Base-by-base conservation (phyloP, 305 asterid genomes). In the Plantago lanceolata region DNA sequence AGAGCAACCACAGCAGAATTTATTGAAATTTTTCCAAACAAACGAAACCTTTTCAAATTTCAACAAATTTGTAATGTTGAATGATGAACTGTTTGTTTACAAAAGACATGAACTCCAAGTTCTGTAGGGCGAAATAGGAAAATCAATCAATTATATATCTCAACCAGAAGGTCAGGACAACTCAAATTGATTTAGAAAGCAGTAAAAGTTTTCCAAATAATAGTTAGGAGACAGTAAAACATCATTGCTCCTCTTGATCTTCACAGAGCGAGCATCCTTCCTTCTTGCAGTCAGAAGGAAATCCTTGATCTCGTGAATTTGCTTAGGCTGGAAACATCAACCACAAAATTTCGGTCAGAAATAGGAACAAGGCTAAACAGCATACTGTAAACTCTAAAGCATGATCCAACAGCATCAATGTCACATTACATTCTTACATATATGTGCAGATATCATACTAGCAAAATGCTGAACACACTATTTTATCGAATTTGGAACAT, bases 301-400 rank as follows among this genome's bases (percentile, higher is more conserved):
- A 50, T 78, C 79, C 71, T 78, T 78, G 73, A 78, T 78, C 77
- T 78, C 79, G 1, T 78, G 73, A 57, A 78, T 78, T 78, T 78
- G 83, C 75, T 78, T 78, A 68, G 80, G 83, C 83, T 74, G 68
- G 9, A 45, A 29, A 62, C 21, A 45, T 35, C 54, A 48, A 65
- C 19, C 33, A 19, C 19, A 45, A 51, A 31, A 9, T 51, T 26
- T 49, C 7, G 6, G 19, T 19, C 18, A 49, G 11, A 18, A 19
- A 1, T 17, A 49, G 13, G 7, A 33, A 33, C 40, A 33, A 33
- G 28, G 28, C 1, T 24, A 24, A 24, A 24, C 28, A 24, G 3
- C 28, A 24, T 24, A 5, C 40, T 4, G 5, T 5, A 5, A 33
- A 33, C 6, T 33, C 40, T 2, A 4, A 4, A 7, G 40, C 40